Evolutionary conservation across 2,329 filamentous ascomycete genomes (phyloP), one percentile per base, ranked within the genome.

Genomic region (Tolypocladium pustulatum): DNA sequence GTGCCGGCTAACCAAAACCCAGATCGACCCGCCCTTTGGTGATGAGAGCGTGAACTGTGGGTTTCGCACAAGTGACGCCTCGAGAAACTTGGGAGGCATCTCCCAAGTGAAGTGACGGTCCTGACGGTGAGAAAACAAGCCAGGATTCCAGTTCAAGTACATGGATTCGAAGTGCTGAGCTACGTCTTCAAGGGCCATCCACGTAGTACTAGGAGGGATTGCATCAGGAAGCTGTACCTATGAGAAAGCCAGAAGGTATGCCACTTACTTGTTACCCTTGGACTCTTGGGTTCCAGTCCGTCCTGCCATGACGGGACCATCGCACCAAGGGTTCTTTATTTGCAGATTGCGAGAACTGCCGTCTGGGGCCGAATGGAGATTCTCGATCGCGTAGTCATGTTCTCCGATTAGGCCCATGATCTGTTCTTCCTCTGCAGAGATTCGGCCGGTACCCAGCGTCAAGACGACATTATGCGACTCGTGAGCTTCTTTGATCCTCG

Each of bases 111-210:
- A 96, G 72, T 99, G 94, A 58, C 92, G 85, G 66, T 99, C 92
- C 71, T 96, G 87, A 10, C 92, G 86, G 68, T 89, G 76, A 1
- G 78, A 77, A 73, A 99, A 99, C 0, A 96, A 77, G 0, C 82
- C 81, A 0, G 94, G 92, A 64, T 96, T 97, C 94, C 94, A 99
- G 73, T 97, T 99, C 58, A 99, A 79, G 71, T 97, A 99, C 64
- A 99, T 84, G 22, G 92, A 96, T 70, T 97, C 91, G 63, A 97
- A 99, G 68, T 96, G 87, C 67, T 96, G 91, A 40, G 90, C 82
- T 4, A 97, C 85, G 63, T 91, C 89, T 65, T 96, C 89, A 34
- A 94, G 84, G 30, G 87, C 85, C 74, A 97, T 95, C 93, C 94
- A 97, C 68, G 96, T 95, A 0, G 88, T 90, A n/a, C 91, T 91